Evolutionary conservation across 768 basidiomycete species (phyloP).

Genomic region (Dacryopinax spathularia): DNA sequence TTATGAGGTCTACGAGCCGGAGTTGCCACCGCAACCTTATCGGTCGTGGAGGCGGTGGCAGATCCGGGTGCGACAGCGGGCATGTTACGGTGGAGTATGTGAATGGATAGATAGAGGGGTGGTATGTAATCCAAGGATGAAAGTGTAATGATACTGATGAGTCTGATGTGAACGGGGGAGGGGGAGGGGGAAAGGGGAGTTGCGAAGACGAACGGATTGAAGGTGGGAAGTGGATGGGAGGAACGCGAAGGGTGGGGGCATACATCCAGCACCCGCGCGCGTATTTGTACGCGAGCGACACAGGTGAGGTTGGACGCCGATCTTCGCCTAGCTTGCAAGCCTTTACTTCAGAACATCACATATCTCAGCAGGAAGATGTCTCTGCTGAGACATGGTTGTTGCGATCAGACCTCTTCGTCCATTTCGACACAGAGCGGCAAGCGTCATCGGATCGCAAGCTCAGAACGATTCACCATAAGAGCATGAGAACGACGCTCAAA

Average conservation of each 20-base stretch:
- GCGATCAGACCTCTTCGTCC: not conserved
- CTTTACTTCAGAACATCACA: not conserved
- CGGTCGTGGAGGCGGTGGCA: not conserved
- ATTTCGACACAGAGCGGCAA: no score
- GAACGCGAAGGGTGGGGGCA: slow-evolving; percentile 2
- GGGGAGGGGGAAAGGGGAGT: not conserved
- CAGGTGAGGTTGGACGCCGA: not conserved
- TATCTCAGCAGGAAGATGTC: not conserved
- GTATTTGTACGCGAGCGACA: not conserved
- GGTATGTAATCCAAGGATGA: not conserved
- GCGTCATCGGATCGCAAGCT: no score
- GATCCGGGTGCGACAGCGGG: no score
- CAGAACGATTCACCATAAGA: no score
- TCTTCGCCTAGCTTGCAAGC: not conserved
- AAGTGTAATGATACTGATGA: not conserved
- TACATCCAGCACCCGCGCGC: not conserved
- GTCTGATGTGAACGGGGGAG: not conserved
- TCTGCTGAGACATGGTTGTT: not conserved
- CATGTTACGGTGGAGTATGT: not conserved
- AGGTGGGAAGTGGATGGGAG: not conserved
- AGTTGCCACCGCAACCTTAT: not conserved
- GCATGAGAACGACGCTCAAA: no score
- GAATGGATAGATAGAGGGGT: not conserved
- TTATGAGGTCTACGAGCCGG: not conserved
- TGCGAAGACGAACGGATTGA: not conserved